phyloP scores from a whole-genome alignment of 2,329 filamentous ascomycete genomes.

The Juglanconis oblonga region DNA sequence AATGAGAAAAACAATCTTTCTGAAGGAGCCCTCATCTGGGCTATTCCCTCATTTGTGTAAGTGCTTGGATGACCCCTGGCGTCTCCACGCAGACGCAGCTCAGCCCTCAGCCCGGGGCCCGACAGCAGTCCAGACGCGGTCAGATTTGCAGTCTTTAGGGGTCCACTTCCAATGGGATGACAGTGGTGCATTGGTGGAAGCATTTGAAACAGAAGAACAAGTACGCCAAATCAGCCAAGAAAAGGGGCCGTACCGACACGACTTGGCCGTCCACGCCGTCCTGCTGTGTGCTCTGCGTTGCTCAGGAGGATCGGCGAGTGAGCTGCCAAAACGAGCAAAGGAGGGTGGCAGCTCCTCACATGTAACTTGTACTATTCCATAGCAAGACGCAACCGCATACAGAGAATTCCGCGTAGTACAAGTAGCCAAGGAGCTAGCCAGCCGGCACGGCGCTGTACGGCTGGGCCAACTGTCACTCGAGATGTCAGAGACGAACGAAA shows the following conservation, averaged over 20 bases:
- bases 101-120: slow-evolving; percentile 1
- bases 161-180: slow-evolving; percentile 8
- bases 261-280: neutral
- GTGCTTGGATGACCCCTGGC: slow-evolving; percentile 2
- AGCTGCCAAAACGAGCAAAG: slow-evolving; percentile 1
- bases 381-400: neutral
- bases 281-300: slow-evolving; percentile 7
- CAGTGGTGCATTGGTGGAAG: slow-evolving; percentile 10
- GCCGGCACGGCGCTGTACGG: no score
- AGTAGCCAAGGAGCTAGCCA: no score
- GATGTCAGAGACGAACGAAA: neutral
- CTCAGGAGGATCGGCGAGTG: slow-evolving; percentile 15
- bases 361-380: no score
- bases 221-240: neutral
- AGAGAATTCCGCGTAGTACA: neutral
- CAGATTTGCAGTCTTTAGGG: neutral
- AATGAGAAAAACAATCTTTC: neutral
- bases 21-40: neutral
- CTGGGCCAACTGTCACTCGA: neutral
- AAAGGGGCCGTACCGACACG: neutral
- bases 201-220: slow-evolving; percentile 14
- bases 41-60: slow-evolving; percentile 4
- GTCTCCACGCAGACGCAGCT: slow-evolving; percentile 4
- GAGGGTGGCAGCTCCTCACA: neutral
- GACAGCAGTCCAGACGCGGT: neutral